Evolutionary conservation across 2,329 filamentous ascomycete genomes (phyloP).

Genomic region (Neofusicoccum umdonicola): DNA sequence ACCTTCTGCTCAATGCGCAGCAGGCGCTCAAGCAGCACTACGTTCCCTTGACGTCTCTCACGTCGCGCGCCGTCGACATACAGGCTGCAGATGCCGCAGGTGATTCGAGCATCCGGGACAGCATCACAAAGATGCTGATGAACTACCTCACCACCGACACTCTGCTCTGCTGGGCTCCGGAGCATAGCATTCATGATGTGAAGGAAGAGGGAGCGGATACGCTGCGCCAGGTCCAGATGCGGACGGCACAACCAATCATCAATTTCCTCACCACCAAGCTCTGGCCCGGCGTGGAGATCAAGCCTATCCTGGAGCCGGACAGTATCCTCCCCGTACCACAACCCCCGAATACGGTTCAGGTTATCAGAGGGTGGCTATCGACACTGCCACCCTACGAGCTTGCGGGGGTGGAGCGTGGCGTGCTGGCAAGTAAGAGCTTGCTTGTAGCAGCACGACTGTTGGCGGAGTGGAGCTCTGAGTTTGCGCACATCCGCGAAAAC

Average conservation of each 20-base stretch:
- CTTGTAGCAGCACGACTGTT: conserved; percentile 74
- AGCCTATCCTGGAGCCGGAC: conserved; percentile 74
- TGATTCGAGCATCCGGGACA: conserved; percentile 54
- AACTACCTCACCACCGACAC: conserved; percentile 91
- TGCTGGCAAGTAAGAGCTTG: conserved; percentile 83
- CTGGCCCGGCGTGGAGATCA: conserved; percentile 80
- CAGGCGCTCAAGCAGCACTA: conserved; percentile 84
- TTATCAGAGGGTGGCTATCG: conserved; percentile 74
- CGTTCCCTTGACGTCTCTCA: conserved; percentile 83
- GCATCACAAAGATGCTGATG: conserved; percentile 68
- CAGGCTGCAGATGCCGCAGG: conserved; percentile 61
- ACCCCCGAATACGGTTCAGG: conserved; percentile 68
- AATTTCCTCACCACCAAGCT: conserved; percentile 67
- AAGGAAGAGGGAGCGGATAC: conserved; percentile 51
- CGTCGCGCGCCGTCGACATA: conserved; percentile 81
- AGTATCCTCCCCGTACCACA: conserved; percentile 76
- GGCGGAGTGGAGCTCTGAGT: conserved; percentile 81
- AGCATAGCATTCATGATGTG: conserved; percentile 49
- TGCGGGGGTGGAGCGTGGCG: conserved; percentile 79
- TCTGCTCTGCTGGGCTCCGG: conserved; percentile 82
- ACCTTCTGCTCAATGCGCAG: conserved; percentile 74
- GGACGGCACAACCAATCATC: conserved; percentile 68
- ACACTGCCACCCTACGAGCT: conserved; percentile 76
- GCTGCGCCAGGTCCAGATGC: conserved; percentile 70
- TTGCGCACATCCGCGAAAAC: conserved; percentile 51